phyloP scores from a whole-genome alignment of 2,329 filamentous ascomycete species.

The Aspergillus floridensis region DNA sequence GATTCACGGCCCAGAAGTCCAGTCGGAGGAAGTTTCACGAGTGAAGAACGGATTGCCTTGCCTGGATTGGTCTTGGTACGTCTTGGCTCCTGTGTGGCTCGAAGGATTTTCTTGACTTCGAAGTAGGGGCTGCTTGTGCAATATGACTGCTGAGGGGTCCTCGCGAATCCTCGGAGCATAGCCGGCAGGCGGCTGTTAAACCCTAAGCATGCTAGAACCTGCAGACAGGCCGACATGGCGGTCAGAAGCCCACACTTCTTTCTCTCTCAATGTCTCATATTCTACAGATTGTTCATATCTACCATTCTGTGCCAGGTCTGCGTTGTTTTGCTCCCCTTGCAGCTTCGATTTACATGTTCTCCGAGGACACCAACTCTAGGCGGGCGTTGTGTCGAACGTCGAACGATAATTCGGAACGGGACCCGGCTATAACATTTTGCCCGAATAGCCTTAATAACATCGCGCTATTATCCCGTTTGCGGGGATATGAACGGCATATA shows the following conservation, averaged over 20 bases:
- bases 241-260: not conserved
- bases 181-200: not conserved
- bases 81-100: no score
- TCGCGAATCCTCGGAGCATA: not conserved
- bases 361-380: not conserved
- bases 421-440: not conserved
- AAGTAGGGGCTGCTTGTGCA: no score
- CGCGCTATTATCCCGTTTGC: not conserved
- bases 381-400: not conserved
- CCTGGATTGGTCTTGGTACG: no score
- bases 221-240: conserved; percentile 1
- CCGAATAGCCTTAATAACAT: not conserved
- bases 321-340: not conserved
- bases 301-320: not conserved
- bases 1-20: not conserved
- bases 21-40: no score
- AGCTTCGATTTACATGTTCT: not conserved
- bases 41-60: no score
- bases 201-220: conserved; percentile 1
- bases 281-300: no score
- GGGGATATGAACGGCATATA: not conserved
- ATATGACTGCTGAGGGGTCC: no score
- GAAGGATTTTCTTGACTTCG: no score
- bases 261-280: no score
- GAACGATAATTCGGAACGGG: no score